These are phyloP conservation scores for Oryza officinalis DNA, from an alignment of 176 grass and related monocot species.

Conservation along the genomic window DNA sequence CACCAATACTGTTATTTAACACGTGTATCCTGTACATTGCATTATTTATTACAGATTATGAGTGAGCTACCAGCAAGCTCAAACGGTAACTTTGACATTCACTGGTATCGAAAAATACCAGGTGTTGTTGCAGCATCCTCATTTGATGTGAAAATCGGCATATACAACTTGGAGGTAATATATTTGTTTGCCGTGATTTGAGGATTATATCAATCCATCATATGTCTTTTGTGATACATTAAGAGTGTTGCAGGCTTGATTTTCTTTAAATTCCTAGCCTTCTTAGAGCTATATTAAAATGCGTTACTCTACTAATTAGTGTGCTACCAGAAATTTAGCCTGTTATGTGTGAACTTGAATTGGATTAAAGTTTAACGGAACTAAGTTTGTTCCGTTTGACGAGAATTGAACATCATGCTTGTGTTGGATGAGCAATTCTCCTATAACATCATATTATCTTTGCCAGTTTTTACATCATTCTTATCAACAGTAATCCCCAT, in stretches of 20 bases:
- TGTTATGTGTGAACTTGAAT: no score
- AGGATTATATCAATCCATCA: neutral
- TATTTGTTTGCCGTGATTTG: neutral
- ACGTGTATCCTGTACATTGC: constrained; percentile 11
- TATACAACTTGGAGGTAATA: constrained; percentile 93
- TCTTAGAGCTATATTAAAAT: neutral
- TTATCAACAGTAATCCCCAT: neutral
- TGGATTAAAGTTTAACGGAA: neutral
- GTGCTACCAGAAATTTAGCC: neutral
- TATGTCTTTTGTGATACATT: constrained; percentile 17
- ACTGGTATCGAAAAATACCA: constrained; percentile 96
- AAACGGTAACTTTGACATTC: constrained; percentile 93
- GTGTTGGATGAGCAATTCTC: neutral
- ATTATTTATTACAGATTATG: constrained; percentile 65
- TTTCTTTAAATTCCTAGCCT: neutral
- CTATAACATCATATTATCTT: neutral
- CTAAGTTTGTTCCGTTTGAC: neutral
- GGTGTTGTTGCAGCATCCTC: constrained; percentile 93
- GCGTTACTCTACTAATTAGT: neutral
- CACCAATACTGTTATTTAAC: neutral
- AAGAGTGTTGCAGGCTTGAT: neutral
- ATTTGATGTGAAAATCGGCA: constrained; percentile 88
- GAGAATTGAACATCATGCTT: neutral
- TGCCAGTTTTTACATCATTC: neutral
- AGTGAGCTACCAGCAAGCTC: constrained; percentile 87